Percentiles rank a stretch among this genome's conserved stretches.
phyloP scores from a whole-genome alignment of 441 rosid species.

The Erysimum pusillum region DNA sequence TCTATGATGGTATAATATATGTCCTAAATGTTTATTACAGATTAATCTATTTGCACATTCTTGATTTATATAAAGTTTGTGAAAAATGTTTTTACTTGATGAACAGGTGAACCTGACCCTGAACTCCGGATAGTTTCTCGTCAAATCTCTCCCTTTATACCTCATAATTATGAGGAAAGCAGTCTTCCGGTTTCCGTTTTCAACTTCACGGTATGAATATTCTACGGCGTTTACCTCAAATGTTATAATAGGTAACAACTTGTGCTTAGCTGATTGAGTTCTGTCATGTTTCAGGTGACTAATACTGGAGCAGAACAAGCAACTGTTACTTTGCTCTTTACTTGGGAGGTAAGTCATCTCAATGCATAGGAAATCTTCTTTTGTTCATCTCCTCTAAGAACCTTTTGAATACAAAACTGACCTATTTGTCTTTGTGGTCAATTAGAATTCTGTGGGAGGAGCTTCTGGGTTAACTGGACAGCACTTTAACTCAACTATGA shows the following conservation, averaged over 20 bases:
- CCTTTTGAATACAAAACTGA: neutral
- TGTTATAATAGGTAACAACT: neutral
- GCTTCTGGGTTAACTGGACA: conserved; percentile 77
- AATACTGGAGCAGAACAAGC: conserved; percentile 80
- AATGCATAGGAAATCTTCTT: neutral
- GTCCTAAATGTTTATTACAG: neutral
- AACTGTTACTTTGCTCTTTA: conserved; percentile 80
- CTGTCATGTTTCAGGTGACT: conserved; percentile 59
- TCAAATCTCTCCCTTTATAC: conserved; percentile 92
- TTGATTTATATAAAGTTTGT: neutral
- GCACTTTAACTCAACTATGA: conserved; percentile 73
- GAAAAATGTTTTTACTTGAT: conserved; percentile 14
- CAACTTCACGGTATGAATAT: conserved; percentile 66
- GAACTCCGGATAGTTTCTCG: conserved; percentile 85
- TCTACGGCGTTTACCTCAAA: neutral
- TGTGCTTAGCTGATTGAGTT: neutral
- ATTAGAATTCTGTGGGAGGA: conserved; percentile 93
- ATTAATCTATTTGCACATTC: conserved; percentile 5
- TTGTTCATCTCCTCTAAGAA: too few species aligned
- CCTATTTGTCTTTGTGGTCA: conserved; percentile 22
- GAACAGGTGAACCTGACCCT: conserved; percentile 95
- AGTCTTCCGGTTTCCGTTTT: conserved; percentile 90
- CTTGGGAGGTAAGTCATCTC: conserved; percentile 79
- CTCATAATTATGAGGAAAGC: conserved; percentile 91
- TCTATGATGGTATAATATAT: conserved; percentile 72